phyloP scores from a whole-genome alignment of 1,139 yeast genomes.

The Suhomyces bolitotheri region DNA sequence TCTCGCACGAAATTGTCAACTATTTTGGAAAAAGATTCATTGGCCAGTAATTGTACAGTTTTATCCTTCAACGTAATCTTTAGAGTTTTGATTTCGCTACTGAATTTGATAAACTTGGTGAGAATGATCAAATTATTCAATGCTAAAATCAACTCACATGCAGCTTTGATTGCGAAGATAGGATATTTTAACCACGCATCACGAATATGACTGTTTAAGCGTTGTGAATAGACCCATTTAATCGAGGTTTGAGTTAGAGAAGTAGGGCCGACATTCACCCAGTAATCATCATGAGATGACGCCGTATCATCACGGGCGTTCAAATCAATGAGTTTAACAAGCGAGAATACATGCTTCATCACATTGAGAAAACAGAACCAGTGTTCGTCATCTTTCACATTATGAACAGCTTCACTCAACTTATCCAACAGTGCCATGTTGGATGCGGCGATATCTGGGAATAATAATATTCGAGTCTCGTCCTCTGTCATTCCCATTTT shows the following conservation, averaged over 20 bases:
- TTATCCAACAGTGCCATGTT: not conserved
- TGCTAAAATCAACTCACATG: conserved; percentile 28
- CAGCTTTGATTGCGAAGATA: conserved; percentile 28
- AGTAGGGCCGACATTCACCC: conserved; percentile 11
- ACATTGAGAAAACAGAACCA: conserved; percentile 23
- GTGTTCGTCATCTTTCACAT: conserved; percentile 1
- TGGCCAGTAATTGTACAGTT: not conserved
- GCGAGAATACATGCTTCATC: conserved; percentile 15
- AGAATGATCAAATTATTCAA: conserved; percentile 31
- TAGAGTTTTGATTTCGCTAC: conserved; percentile 2
- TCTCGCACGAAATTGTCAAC: conserved; percentile 16
- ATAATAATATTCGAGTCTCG: conserved; percentile 1
- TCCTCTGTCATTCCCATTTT: not conserved
- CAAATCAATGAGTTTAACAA: conserved; percentile 27
- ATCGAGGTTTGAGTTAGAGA: conserved; percentile 16
- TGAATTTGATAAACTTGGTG: conserved; percentile 15
- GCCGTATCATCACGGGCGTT: conserved; percentile 14
- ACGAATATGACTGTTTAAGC: conserved; percentile 27
- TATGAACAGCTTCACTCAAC: not conserved
- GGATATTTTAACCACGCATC: conserved; percentile 47
- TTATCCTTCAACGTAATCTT: conserved; percentile 5
- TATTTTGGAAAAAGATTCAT: not conserved
- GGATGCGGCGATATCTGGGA: conserved; percentile 1
- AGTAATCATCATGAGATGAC: conserved; percentile 2
- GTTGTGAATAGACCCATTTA: conserved; percentile 42